A percentile compares a stretch with the other conserved stretches of the same genome.
phyloP scores from a whole-genome alignment of 768 basidiomycete species.

The Omphalotus guepiniiformis region DNA sequence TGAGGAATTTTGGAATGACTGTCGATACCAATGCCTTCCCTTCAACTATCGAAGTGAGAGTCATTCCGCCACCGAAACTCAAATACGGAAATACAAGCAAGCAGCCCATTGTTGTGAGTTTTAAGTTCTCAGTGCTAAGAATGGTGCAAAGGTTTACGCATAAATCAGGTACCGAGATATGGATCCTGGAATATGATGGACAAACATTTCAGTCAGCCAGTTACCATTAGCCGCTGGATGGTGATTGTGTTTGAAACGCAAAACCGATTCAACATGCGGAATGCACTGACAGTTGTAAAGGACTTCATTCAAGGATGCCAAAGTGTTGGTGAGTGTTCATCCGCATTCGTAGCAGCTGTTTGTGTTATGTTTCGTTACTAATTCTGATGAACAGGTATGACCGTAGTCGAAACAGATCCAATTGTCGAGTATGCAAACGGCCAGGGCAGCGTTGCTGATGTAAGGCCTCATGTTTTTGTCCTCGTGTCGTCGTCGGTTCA shows the following conservation, averaged over 20 bases:
- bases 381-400: not conserved
- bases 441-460: not conserved
- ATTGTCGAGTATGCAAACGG: not conserved
- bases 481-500: not conserved
- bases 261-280: conserved; percentile 36
- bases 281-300: conserved; percentile 34
- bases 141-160: not conserved
- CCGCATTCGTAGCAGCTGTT: not conserved
- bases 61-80: conserved; percentile 44
- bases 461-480: not conserved
- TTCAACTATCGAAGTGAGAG: conserved; percentile 37
- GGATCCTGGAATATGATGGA: conserved; percentile 56
- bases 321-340: conserved; percentile 1
- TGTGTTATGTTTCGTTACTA: not conserved
- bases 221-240: conserved; percentile 38
- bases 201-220: conserved; percentile 43
- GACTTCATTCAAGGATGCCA: conserved; percentile 33
- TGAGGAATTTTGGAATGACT: conserved; percentile 37
- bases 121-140: not conserved
- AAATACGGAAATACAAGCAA: conserved; percentile 42
- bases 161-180: conserved; percentile 31
- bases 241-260: conserved; percentile 48
- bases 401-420: not conserved
- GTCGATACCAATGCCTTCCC: conserved; percentile 29
- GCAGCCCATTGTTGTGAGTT: conserved; percentile 38